These are phyloP conservation scores for Aspergillus bridgeri DNA, from an alignment of 495 filamentous ascomycete species.

Conservation along the genomic window DNA sequence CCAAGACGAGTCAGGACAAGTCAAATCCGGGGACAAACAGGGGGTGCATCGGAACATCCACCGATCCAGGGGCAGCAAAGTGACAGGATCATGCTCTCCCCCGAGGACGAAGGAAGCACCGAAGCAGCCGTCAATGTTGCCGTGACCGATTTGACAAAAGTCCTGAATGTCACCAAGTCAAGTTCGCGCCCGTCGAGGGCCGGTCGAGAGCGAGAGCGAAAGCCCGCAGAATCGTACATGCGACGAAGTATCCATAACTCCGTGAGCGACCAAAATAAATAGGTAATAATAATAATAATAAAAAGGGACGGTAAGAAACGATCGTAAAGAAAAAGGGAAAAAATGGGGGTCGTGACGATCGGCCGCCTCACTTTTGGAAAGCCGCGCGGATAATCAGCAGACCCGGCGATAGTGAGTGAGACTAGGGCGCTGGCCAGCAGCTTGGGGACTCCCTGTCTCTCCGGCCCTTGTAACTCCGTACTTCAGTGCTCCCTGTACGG, in stretches of 20 bases:
- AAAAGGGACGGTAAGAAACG: neutral
- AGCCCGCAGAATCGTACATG: neutral
- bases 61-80: neutral
- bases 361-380: slow-evolving; percentile 25
- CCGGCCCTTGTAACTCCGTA: neutral
- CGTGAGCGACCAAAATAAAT: neutral
- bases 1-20: neutral
- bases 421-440: slow-evolving; percentile 12
- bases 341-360: slow-evolving; percentile 15
- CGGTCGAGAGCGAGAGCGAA: slow-evolving; percentile 14
- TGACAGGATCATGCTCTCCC: neutral
- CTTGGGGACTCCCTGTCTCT: neutral
- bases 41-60: neutral
- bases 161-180: neutral
- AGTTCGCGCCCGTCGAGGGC: slow-evolving; percentile 7
- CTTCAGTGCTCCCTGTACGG: neutral
- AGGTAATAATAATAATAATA: neutral
- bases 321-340: slow-evolving; percentile 6
- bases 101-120: neutral
- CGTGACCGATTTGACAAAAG: slow-evolving; percentile 5
- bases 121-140: slow-evolving; percentile 2
- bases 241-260: neutral
- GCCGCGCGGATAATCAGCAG: slow-evolving; percentile 29
- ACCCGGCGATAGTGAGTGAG: slow-evolving; percentile 12
- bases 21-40: slow-evolving; percentile 2